These are phyloP conservation scores for Pseudogymnoascus sp. DNA, from an alignment of 2,329 filamentous ascomycete genomes.

Conservation along the genomic window DNA sequence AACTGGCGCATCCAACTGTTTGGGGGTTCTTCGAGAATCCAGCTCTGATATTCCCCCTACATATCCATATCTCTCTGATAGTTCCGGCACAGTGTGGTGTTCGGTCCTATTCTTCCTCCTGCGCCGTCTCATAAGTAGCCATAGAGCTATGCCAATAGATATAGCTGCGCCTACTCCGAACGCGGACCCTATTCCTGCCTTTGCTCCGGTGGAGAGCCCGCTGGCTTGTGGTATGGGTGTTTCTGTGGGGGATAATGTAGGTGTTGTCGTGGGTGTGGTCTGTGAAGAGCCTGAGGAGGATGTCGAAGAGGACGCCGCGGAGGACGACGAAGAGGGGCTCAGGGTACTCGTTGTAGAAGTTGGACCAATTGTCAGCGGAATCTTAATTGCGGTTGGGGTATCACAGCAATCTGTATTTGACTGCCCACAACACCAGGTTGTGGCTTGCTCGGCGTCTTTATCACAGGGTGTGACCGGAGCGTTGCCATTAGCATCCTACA, in stretches of 20 bases:
- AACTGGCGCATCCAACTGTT: not conserved
- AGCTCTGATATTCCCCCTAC: not conserved
- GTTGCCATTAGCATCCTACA: not conserved
- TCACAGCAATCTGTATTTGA: not conserved
- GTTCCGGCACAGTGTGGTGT: not conserved
- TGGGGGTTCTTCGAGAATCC: not conserved
- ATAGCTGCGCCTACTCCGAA: not conserved
- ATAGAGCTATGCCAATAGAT: not conserved
- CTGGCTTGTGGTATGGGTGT: not conserved
- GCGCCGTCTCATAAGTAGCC: not conserved
- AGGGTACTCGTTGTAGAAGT: not conserved
- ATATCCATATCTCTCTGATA: not conserved
- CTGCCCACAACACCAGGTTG: not conserved
- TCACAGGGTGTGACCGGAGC: not conserved
- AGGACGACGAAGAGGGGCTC: not conserved
- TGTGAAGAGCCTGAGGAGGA: not conserved
- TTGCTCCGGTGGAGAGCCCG: conserved; percentile 10
- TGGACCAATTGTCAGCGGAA: not conserved
- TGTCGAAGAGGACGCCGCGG: not conserved
- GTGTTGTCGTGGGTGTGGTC: not conserved
- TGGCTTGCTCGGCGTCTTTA: not conserved
- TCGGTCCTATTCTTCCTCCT: not conserved
- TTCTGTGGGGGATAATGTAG: not conserved
- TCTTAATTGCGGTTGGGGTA: not conserved
- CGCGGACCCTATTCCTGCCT: conserved; percentile 9